These are phyloP conservation scores for Telopea speciosissima DNA, from an alignment of 177 flowering plant genomes.

Conservation along the genomic window DNA sequence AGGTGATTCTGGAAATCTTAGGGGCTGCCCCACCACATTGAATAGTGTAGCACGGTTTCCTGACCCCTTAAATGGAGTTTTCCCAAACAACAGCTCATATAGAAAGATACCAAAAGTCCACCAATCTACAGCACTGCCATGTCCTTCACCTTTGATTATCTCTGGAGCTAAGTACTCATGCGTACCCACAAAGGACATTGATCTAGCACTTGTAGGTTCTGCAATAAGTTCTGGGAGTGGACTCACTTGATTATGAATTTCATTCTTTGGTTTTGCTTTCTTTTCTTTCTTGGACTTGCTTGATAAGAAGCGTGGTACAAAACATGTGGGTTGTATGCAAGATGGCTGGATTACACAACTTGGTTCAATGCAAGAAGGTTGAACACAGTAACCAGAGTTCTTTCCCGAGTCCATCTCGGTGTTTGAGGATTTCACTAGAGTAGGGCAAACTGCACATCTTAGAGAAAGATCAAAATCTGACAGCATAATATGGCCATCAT, in stretches of 20 bases:
- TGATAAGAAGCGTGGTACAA: constrained; percentile 52
- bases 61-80: constrained; percentile 72
- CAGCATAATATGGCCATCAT: constrained; percentile 91
- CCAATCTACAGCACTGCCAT: constrained; percentile 92
- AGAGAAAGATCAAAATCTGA: constrained; percentile 87
- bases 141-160: constrained; percentile 83
- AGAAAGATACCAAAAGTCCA: constrained; percentile 85
- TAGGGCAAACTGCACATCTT: constrained; percentile 66
- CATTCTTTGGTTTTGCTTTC: constrained; percentile 40
- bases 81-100: constrained; percentile 71
- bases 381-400: constrained; percentile 50
- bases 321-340: constrained; percentile 64
- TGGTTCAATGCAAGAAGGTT: constrained; percentile 65
- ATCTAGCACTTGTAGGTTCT: constrained; percentile 73
- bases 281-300: constrained; percentile 43
- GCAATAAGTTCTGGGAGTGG: constrained; percentile 77
- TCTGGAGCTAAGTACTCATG: constrained; percentile 88
- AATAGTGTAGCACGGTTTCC: constrained; percentile 74
- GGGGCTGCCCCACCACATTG: constrained; percentile 74
- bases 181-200: constrained; percentile 87
- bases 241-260: constrained; percentile 34
- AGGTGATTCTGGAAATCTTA: constrained; percentile 68
- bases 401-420: constrained; percentile 28
- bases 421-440: constrained; percentile 52
- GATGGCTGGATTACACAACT: constrained; percentile 55